Percentiles rank a stretch among this genome's conserved stretches.
phyloP scores from a whole-genome alignment of 2,329 filamentous ascomycete species.

The Metarhizium guizhouense region DNA sequence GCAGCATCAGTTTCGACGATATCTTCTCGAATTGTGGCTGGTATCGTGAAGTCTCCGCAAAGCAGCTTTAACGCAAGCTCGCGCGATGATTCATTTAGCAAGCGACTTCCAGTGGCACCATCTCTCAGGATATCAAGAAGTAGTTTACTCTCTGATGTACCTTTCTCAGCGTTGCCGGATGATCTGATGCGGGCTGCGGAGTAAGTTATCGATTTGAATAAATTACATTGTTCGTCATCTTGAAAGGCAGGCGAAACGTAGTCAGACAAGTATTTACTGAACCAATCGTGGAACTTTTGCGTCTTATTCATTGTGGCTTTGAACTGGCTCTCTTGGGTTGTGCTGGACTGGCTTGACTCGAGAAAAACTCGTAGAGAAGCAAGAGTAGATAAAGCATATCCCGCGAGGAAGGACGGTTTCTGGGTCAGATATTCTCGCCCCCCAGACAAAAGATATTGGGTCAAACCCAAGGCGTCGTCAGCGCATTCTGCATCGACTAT shows the following conservation, averaged over 20 bases:
- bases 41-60: conserved; percentile 63
- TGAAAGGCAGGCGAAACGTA: conserved; percentile 49
- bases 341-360: conserved; percentile 64
- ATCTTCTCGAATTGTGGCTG: conserved; percentile 39
- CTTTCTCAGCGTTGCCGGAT: conserved; percentile 59
- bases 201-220: conserved; percentile 59
- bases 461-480: conserved; percentile 80
- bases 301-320: conserved; percentile 68
- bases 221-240: conserved; percentile 37
- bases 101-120: conserved; percentile 46
- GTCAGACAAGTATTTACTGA: conserved; percentile 56
- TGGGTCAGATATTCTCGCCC: conserved; percentile 56
- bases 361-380: conserved; percentile 71
- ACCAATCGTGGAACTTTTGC: conserved; percentile 68
- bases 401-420: conserved; percentile 68
- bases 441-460: conserved; percentile 69
- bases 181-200: conserved; percentile 59
- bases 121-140: conserved; percentile 75
- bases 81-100: conserved; percentile 63
- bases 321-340: conserved; percentile 78
- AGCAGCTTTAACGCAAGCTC: conserved; percentile 64
- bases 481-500: conserved; percentile 79
- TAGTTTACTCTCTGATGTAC: conserved; percentile 68
- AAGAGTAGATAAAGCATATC: conserved; percentile 69
- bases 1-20: conserved; percentile 59